Evolutionary conservation across 1,284 basidiomycete genomes (phyloP), one percentile per base, ranked within the genome.

Genomic region (Termitomyces sp.): DNA sequence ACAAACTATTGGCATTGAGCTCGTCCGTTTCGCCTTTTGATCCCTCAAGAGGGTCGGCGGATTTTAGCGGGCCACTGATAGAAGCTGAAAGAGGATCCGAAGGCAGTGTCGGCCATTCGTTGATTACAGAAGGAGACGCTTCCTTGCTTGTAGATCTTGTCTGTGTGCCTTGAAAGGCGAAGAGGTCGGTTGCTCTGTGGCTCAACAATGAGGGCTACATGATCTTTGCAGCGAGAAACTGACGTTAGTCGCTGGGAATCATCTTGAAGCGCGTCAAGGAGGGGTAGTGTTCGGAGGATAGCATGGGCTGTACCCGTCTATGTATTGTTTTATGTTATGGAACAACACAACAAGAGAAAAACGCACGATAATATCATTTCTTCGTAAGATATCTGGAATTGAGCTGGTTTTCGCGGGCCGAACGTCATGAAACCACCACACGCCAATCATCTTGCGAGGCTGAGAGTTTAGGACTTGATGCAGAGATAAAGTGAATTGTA

Each of bases 301-400:
- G 88, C 84, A 62, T 85, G 81, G 13, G 87, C 83, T 40, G 87
- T 85, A 47, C 89, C 90, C 66, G 90, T 82, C 90, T 92, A 59
- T 34, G 41, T 43, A 52, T 56, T 40, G 42, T 17, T 58, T 31
- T 59, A 49, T 19, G 52, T 50, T 54, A 47, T 24, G 43, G 40
- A 45, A 46, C 15, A 15, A 54, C 2, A 43, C 44, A 54, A 28
- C 21, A 34, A 43, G 24, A 36, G 39, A 36, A 51, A 19, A 26
- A 31, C 48, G 61, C 67, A 90, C 89, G 62, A 86, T 81, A 52
- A 83, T 70, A 46, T 78, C 75, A 52, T 80, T 78, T 61, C 89
- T 75, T 63, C 79, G 82, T 72, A 91, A 86, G 56, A 92, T 85
- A 65, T 90, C 88, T 5, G 88, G 88, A 57, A 88, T 82, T 8